Base-by-base conservation (phyloP, 176 grass and related monocot species). In the Carex myosuroides region DNA sequence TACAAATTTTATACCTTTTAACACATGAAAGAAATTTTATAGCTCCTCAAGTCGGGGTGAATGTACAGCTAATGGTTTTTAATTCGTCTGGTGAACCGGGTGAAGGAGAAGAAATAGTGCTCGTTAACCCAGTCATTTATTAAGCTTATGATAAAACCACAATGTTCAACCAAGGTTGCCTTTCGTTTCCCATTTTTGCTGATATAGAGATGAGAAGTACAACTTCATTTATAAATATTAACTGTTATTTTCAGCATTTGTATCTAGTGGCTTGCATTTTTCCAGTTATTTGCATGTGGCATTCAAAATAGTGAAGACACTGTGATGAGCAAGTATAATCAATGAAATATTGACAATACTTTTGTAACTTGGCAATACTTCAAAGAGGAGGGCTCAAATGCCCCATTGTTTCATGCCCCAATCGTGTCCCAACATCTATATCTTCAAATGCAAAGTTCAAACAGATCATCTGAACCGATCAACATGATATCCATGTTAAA, bases 51-150 rank as follows among this genome's bases (percentile, higher is more conserved):
- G 93, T 99, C 17, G 93, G 96, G 73, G 73, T 99, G 29, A 99
- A 99, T 59, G 91, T 99, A 70, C 93, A 99, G 75, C 91, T 99
- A 50, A 99, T 99, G 96, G 96, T 99, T 46, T 99, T 95, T 60
- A 99, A 99, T 71, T 83, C 88, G 69, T 89, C 93, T 79, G 96
- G 96, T 14, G 89, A 92, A 61, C 90, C 83, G 59, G 93, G 91
- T 21, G 91, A 91, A 92, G 96, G 93, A 80, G 88, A 99, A 78
- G 93, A 99, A 70, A 92, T 93, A 90, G 85, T 99, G 64, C 96
- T 99, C 58, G 89, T 99, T 30, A 99, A 99, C 70, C 96, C 93
- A 13, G 85, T 89, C 58, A 79, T 95, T 14, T 95, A 90, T 86
- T 94, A 99, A 86, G 79, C 89, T 64, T 90, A 91, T 2, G 92